These are phyloP conservation scores for Echium plantagineum DNA, from an alignment of 257 asterid genomes.

Conservation along the genomic window DNA sequence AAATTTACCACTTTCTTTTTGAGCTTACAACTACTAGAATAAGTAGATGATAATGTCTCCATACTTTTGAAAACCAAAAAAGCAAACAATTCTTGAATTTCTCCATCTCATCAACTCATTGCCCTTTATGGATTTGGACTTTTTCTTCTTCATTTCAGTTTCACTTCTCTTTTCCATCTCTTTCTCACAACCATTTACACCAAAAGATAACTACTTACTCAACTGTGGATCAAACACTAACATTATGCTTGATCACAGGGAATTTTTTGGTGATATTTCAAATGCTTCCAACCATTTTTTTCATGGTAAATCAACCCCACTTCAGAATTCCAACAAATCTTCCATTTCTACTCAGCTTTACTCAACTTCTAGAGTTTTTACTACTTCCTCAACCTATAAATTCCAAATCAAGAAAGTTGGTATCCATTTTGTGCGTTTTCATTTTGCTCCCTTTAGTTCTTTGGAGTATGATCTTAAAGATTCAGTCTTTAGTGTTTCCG, in stretches of 20 bases:
- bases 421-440: conserved; percentile 64
- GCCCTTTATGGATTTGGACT: no score
- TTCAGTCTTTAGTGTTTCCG: conserved; percentile 40
- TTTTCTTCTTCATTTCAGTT: not conserved
- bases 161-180: conserved; percentile 10
- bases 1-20: no score
- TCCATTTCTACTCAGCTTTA: conserved; percentile 32
- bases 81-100: no score
- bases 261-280: conserved; percentile 32
- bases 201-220: conserved; percentile 56
- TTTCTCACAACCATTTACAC: conserved; percentile 40
- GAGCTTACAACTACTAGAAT: no score
- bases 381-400: conserved; percentile 29
- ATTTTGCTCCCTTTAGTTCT: conserved; percentile 51
- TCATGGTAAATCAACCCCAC: conserved; percentile 44
- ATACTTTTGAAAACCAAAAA: no score
- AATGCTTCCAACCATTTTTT: conserved; percentile 28
- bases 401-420: conserved; percentile 41
- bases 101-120: no score
- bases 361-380: conserved; percentile 52
- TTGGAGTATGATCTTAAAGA: conserved; percentile 27
- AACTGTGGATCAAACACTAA: conserved; percentile 52
- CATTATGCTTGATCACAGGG: conserved; percentile 35
- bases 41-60: no score
- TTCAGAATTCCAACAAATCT: conserved; percentile 28